These are phyloP conservation scores for Saturnispora bothae DNA, from an alignment of 805 yeast species.

Conservation along the genomic window DNA sequence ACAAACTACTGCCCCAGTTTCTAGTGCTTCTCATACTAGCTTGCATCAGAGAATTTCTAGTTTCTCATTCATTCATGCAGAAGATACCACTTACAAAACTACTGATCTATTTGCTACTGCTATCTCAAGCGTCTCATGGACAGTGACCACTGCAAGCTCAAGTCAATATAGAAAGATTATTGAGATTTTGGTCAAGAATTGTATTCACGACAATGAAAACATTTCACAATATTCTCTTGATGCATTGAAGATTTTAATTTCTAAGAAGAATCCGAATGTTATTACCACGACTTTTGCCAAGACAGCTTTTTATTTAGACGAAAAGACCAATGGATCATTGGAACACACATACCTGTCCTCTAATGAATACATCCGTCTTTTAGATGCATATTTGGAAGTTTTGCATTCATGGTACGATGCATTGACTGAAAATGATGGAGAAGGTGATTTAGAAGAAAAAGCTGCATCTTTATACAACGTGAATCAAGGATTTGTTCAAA, in stretches of 20 bases:
- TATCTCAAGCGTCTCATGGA: constrained; percentile 68
- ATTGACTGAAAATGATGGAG: constrained; percentile 31
- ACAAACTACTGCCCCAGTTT: constrained; percentile 15
- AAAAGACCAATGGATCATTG: constrained; percentile 47
- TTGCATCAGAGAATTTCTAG: constrained; percentile 30
- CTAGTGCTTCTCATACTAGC: constrained; percentile 16
- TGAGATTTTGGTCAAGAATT: constrained; percentile 68
- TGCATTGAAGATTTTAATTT: constrained; percentile 57
- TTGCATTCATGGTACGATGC: constrained; percentile 74
- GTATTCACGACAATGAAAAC: constrained; percentile 54
- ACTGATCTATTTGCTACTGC: constrained; percentile 58
- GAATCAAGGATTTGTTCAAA: constrained; percentile 26
- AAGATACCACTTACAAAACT: constrained; percentile 27
- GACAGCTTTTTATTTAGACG: constrained; percentile 68
- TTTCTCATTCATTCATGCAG: constrained; percentile 27
- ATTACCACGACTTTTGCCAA: constrained; percentile 69
- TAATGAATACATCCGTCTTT: constrained; percentile 44
- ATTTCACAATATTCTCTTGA: constrained; percentile 54
- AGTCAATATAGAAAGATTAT: constrained; percentile 49
- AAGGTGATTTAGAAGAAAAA: constrained; percentile 18
- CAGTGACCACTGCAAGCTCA: constrained; percentile 26
- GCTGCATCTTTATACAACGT: constrained; percentile 28
- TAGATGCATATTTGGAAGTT: constrained; percentile 68
- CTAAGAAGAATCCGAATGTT: constrained; percentile 56
- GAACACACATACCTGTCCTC: constrained; percentile 52